A percentile compares a stretch with the other conserved stretches of the same genome.
These are phyloP conservation scores for Diaporthe batatas DNA, from an alignment of 2,329 filamentous ascomycete genomes.

Conservation along the genomic window DNA sequence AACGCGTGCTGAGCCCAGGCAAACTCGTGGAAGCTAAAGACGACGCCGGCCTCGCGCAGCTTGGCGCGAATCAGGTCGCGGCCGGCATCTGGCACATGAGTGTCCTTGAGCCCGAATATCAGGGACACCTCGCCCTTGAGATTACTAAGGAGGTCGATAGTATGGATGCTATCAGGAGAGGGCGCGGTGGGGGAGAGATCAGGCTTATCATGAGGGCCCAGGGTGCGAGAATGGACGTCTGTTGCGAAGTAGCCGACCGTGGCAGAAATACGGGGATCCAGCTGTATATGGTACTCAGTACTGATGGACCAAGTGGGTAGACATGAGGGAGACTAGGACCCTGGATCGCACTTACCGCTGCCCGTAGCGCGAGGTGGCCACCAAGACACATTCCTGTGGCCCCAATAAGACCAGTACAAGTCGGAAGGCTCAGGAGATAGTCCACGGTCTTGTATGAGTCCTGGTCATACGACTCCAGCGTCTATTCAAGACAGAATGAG, in stretches of 20 bases:
- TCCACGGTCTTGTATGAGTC: constrained; percentile 78
- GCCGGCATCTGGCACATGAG: constrained; percentile 86
- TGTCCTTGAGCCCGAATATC: constrained; percentile 94
- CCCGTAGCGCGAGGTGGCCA: constrained; percentile 81
- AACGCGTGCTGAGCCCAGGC: constrained; percentile 97
- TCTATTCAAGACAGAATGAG: constrained; percentile 60
- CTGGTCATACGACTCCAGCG: constrained; percentile 87
- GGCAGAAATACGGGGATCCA: constrained; percentile 82
- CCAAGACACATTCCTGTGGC: constrained; percentile 93
- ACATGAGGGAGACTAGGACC: background rate
- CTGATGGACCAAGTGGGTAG: constrained; percentile 5
- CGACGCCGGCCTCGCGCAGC: constrained; percentile 79
- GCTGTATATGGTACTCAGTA: constrained; percentile 50
- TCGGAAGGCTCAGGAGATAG: constrained; percentile 76
- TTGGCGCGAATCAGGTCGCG: constrained; percentile 87
- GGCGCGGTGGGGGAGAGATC: constrained; percentile 57
- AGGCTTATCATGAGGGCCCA: constrained; percentile 72
- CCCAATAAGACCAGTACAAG: constrained; percentile 85
- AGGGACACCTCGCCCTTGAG: constrained; percentile 76
- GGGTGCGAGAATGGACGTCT: constrained; percentile 84
- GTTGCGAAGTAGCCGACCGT: constrained; percentile 93
- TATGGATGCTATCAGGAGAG: constrained; percentile 46
- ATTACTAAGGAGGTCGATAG: constrained; percentile 44
- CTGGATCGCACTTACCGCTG: constrained; percentile 58
- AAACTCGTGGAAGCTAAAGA: constrained; percentile 88